Conservation (phyloP, 176 grass and related monocot species). For the Poa pratensis region DNA sequence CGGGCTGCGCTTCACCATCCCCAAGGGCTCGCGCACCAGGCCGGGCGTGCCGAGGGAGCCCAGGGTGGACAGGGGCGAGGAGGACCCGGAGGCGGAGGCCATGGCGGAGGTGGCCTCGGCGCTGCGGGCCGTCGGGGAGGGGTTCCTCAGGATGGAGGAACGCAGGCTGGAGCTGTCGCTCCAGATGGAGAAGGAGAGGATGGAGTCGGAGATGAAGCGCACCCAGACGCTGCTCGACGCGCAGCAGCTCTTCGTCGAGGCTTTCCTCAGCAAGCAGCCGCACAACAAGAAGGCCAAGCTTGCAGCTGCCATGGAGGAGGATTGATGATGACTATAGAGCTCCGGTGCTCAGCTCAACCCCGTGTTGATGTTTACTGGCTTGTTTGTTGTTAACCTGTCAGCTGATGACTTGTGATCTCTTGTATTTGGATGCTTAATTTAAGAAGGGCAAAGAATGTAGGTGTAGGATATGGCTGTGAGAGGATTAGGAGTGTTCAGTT, state of each 20-base stretch:
- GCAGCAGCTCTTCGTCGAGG: conserved; percentile 81
- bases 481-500: conserved; percentile 39
- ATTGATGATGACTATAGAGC: conserved; percentile 31
- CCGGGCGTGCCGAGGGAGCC: background rate
- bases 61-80: conserved; percentile 45
- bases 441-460: conserved; percentile 39
- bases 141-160: conserved; percentile 85
- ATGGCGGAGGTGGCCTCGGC: conserved; percentile 70
- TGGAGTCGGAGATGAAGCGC: conserved; percentile 91
- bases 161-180: conserved; percentile 85
- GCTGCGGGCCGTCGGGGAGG: conserved; percentile 66
- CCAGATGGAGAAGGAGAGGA: conserved; percentile 86
- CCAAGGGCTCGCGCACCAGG: conserved; percentile 74
- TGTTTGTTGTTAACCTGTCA: conserved; percentile 46
- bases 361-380: conserved; percentile 8
- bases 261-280: conserved; percentile 65
- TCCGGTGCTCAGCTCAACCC: background rate
- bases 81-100: conserved; percentile 54
- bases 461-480: conserved; percentile 49
- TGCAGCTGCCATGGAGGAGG: conserved; percentile 53
- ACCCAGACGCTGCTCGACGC: conserved; percentile 90
- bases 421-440: conserved; percentile 30
- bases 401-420: conserved; percentile 40
- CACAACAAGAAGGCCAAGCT: conserved; percentile 68
- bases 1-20: conserved; percentile 83